Conservation (phyloP, 306 rosid species). For the Ormosia emarginata region DNA sequence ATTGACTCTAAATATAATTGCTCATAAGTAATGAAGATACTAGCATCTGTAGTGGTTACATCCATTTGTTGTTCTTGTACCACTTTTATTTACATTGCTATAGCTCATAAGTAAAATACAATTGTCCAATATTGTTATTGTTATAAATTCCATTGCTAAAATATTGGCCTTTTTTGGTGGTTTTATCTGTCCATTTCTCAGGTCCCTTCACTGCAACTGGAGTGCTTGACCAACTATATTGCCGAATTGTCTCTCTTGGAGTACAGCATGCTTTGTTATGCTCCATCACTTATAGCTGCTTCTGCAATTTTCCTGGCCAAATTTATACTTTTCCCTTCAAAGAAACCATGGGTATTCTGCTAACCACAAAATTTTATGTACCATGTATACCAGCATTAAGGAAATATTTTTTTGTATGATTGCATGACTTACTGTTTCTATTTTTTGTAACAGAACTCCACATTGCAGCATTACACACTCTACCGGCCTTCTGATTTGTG, state of each 20-base stretch:
- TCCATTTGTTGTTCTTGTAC: neutral
- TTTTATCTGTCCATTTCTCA: conserved; percentile 10
- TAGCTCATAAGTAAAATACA: neutral
- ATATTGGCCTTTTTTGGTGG: neutral
- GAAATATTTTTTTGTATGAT: too few relatives aligned
- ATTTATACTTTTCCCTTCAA: conserved; percentile 58
- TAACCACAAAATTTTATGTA: conserved; percentile 46
- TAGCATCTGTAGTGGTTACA: neutral
- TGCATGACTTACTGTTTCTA: neutral
- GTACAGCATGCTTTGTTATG: conserved; percentile 73
- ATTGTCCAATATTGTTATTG: neutral
- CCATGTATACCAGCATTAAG: conserved; percentile 22
- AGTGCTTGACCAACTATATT: conserved; percentile 86
- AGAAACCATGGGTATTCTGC: conserved; percentile 85
- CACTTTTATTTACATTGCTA: neutral
- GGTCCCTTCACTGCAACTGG: conserved; percentile 69
- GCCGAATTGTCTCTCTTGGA: conserved; percentile 87
- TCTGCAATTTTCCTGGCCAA: conserved; percentile 85
- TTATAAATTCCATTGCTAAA: neutral
- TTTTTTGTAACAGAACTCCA: conserved; percentile 43
- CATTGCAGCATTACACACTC: conserved; percentile 61
- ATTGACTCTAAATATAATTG: neutral
- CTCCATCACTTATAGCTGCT: conserved; percentile 84
- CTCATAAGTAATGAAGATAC: neutral
- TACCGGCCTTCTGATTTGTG: conserved; percentile 67